phyloP scores from a whole-genome alignment of 83 land plant genomes.

The Thuja plicata region DNA sequence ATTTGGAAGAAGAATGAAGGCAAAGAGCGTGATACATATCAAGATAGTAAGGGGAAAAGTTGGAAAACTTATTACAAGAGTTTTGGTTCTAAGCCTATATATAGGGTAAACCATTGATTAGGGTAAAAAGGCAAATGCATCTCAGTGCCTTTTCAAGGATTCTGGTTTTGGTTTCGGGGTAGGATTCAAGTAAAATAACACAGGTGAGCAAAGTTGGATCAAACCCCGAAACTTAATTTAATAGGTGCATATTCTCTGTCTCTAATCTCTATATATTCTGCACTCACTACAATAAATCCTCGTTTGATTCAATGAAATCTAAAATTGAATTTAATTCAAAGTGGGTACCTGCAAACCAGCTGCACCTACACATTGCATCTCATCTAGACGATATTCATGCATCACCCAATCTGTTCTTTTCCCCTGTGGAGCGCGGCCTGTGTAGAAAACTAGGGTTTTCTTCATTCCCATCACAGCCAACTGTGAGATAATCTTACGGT shows the following conservation, averaged over 20 bases:
- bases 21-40: background rate
- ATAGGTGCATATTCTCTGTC: background rate
- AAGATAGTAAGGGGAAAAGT: background rate
- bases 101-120: no score
- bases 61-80: no score
- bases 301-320: background rate
- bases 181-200: background rate
- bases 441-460: conserved; percentile 22
- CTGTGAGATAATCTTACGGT: conserved; percentile 4
- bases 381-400: conserved; percentile 23
- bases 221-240: background rate
- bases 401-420: conserved; percentile 21
- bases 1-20: background rate
- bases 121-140: background rate
- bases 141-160: background rate
- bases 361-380: background rate
- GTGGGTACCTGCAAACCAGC: background rate
- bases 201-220: background rate
- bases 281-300: background rate
- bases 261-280: background rate
- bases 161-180: background rate
- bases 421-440: conserved; percentile 21
- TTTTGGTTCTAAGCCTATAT: no score
- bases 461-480: conserved; percentile 11
- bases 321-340: background rate